Base-by-base conservation (phyloP, 225 moss, liverwort and hornwort genomes). In the Pseudisothecium myosuroides region DNA sequence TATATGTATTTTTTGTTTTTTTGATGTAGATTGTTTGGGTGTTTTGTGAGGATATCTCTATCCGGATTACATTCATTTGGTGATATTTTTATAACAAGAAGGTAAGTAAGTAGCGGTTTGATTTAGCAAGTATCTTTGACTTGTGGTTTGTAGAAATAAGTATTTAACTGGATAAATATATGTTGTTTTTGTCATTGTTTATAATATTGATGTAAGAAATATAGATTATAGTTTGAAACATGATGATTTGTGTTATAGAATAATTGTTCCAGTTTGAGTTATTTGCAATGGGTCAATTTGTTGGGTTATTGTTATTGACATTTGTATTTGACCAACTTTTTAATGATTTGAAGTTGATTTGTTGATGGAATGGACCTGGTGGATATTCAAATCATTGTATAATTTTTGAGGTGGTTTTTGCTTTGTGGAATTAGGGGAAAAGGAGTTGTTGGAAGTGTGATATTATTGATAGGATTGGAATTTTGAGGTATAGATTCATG, bases 351-450 rank as follows among this genome's bases (percentile, higher is more conserved):
- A 8, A 16, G 63, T 63, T 61, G 34, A 5, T 10, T 65, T 64
- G 64, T 32, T 32, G 32, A 17, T 64, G 9, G 5, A 32, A 5
- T 32, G 9, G 2, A 62, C 1, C 0, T 0, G 11, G 14, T 29
- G 12, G 62, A 28, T 62, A 61, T 13, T 61, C 6, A 28, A 14
- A 7, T 62, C 28, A 12, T 62, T 62, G 28, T 28, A 14, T 28
- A 28, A 28, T 62, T 62, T 7, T 63, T 63, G 15, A 63, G 31
- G 31, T 64, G 64, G 32, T 34, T 64, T 5, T 17, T 18, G 5
- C 8, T 36, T 18, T 20, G 11, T 67, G 5, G 11, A 67, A 11
- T 37, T 20, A 6, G 2, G 6, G 1, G 6, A 1, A 34, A 1
- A 9, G 32, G 32, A 64, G 21, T 37, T 21, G 21, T 67, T 67